Evolutionary conservation across 805 yeast species (phyloP), one percentile per base, ranked within the genome.

Genomic region (Lachancea meyersii): DNA sequence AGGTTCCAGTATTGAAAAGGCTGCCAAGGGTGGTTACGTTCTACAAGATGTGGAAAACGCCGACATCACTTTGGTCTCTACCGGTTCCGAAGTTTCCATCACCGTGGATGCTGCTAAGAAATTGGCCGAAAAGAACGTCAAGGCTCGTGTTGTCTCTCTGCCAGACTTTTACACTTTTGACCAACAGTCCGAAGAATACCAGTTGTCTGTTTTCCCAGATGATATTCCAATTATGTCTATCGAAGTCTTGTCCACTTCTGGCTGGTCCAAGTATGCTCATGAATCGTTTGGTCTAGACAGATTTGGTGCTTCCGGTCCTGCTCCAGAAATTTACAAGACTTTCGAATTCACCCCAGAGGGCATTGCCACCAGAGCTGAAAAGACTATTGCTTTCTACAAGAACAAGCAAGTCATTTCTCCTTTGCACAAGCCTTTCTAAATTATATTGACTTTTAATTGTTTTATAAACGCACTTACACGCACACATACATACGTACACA

Each of bases 241-340:
- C 52, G 98, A 93, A 79, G 97, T 88, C 41, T 75, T 87, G 80
- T 69, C 95, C 44, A 80, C 96, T 42, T 72, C 76, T 57, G 96
- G 96, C 46, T 93, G 98, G 98, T 73, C 82, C 58, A 85, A 81
- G 70, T 93, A 88, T 75, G 79, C 97, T 47, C 98, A 93, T 73
- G 94, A 85, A 75, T 95, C 88, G 69, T 86, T 91, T 60, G 96
- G 97, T 71, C 75, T 93, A 63, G 80, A 87, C 79, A 80, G 86
- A 73, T 93, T 93, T 65, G 98, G 98, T 77, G 93, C 89, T 49
- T 88, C 97, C 48, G 98, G 95, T 66, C 84, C 86, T 67, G 93
- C 82, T 63, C 68, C 70, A 46, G 86, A 84, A 50, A 76, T 91
- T 49, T 93, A 80, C 82, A 78, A 86, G 69, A 71, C 61, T 73